Evolutionary conservation across 2,329 filamentous ascomycete genomes (phyloP), one percentile per base, ranked within the genome.

Genomic region (Fusarium begoniae): DNA sequence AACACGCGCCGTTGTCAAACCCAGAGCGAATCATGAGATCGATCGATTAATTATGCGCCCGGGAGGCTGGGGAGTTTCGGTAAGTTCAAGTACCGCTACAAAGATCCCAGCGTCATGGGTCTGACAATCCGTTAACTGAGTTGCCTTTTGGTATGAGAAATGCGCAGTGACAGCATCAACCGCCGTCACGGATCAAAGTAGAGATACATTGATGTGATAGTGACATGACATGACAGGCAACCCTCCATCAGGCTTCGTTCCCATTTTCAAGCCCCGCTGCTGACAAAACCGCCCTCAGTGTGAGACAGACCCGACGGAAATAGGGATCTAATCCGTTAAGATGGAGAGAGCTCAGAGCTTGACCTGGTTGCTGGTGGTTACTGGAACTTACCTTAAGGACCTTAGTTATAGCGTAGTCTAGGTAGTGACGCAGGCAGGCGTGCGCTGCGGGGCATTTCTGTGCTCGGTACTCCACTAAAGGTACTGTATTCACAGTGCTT

Each of bases 101-200:
- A 63, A 59, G 24, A 63, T 63, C 66, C 66, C 66, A 45, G 62
- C 70, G 70, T 75, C 73, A 75, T 75, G 66, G 73, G 65, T 65
- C 55, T 30, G 30, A 63, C n/a, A 57, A 58, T 53, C 50, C 40
- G 38, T 44, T 44, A 59, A 51, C 54, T 51, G 66, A 43, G 38
- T 32, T 59, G 40, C 56, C 20, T 56, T 70, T 71, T 67, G 38
- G 43, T 38, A 55, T 40, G 51, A 38, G 55, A 30, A 63, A 45
- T 55, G 50, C 71, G 57, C 58, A 55, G 51, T 51, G 60, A 73
- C 65, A 70, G 61, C 70, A 60, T 66, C 59, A 58, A 51, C 71
- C 54, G 26, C 30, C 17, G 30, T 26, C 54, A 57, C 43, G 57
- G 70, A 57, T 45, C 44, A 60, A 61, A 26, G 71, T 74, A 74